Evolutionary conservation across 371 early-diverging fungal species (phyloP).

Genomic region (Apophysomyces elegans): DNA sequence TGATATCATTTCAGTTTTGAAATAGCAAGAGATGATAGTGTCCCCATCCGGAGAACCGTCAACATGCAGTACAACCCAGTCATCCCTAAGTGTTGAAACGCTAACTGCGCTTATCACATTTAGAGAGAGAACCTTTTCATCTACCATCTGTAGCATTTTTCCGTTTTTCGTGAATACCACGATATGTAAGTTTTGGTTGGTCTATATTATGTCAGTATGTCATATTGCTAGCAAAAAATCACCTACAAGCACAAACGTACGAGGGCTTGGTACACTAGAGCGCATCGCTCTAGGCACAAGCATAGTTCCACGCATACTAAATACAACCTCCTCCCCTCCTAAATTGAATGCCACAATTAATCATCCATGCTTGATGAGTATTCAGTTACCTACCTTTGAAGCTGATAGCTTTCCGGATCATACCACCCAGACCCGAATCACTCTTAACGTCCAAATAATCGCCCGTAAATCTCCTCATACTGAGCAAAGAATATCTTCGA

Average conservation of each 20-base stretch:
- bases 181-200: conserved; percentile 63
- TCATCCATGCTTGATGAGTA: background rate
- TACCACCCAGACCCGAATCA: conserved; percentile 65
- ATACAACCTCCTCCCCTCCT: conserved; percentile 65
- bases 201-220: conserved; percentile 32
- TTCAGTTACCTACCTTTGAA: conserved; percentile 42
- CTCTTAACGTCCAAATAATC: conserved; percentile 87
- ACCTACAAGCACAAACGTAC: conserved; percentile 70
- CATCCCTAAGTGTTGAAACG: conserved; percentile 77
- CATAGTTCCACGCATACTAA: conserved; percentile 68
- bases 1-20: conserved; percentile 88
- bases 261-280: conserved; percentile 79
- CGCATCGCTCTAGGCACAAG: conserved; percentile 81
- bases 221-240: background rate
- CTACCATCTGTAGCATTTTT: conserved; percentile 55
- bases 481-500: conserved; percentile 84
- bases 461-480: conserved; percentile 86
- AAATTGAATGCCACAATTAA: background rate
- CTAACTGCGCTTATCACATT: conserved; percentile 60
- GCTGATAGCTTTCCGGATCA: conserved; percentile 66
- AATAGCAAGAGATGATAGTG: conserved; percentile 51
- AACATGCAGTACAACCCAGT: conserved; percentile 82
- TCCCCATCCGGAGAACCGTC: conserved; percentile 67
- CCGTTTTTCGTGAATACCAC: conserved; percentile 61
- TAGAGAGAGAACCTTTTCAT: conserved; percentile 58